phyloP scores from a whole-genome alignment of 495 filamentous ascomycete genomes.

The Aspergillus leporis region DNA sequence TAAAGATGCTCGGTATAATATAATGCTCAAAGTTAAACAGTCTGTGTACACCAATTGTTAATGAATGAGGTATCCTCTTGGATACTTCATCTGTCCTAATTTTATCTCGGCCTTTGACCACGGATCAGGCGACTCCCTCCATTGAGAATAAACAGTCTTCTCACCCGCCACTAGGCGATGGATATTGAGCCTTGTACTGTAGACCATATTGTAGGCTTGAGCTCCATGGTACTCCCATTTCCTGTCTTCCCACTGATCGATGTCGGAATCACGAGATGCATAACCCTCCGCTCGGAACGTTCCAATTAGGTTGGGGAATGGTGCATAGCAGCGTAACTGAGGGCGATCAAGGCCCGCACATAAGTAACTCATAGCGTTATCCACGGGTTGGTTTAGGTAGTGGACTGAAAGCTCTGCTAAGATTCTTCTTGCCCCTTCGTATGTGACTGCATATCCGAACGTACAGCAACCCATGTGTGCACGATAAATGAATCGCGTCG shows the following conservation, averaged over 20 bases:
- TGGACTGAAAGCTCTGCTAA: slow-evolving; percentile 38
- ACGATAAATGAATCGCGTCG: slow-evolving; percentile 33
- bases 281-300: slow-evolving; percentile 25
- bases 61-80: slow-evolving; percentile 24
- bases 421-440: slow-evolving; percentile 52
- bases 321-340: slow-evolving; percentile 30
- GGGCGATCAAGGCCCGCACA: slow-evolving; percentile 23
- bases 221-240: slow-evolving; percentile 19
- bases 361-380: slow-evolving; percentile 30
- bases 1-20: neutral
- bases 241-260: slow-evolving; percentile 14
- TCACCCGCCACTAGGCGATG: slow-evolving; percentile 25
- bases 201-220: slow-evolving; percentile 26
- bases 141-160: slow-evolving; percentile 27
- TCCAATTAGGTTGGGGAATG: slow-evolving; percentile 31
- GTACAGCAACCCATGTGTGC: slow-evolving; percentile 28
- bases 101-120: slow-evolving; percentile 27
- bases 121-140: slow-evolving; percentile 17
- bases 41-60: neutral
- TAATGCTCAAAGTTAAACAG: neutral
- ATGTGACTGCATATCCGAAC: slow-evolving; percentile 54
- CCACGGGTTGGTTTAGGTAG: slow-evolving; percentile 23
- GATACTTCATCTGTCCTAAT: slow-evolving; percentile 25
- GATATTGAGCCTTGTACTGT: slow-evolving; percentile 32
- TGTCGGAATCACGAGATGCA: slow-evolving; percentile 27